Evolutionary conservation across 2,329 filamentous ascomycete species (phyloP), one percentile per base, ranked within the genome.

Genomic region (Colletotrichum plurivorum): DNA sequence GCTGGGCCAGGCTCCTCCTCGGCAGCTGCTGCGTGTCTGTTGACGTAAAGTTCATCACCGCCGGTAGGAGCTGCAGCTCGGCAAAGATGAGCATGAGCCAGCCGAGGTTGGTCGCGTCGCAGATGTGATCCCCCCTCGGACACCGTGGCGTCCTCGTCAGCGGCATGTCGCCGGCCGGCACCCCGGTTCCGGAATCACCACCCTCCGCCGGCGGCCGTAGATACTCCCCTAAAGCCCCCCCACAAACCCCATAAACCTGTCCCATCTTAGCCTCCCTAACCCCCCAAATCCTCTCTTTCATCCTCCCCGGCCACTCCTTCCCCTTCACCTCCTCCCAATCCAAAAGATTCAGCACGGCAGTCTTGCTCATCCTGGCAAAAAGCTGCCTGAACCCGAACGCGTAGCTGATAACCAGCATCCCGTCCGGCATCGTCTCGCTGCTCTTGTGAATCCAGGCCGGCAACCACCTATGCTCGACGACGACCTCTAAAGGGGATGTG

Each of bases 21-120:
- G 78, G 77, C 9, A 78, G 74, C 36, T 75, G 73, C 46, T 63
- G 0, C 69, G 68, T 20, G 43, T 25, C 45, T 51, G 48, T n/a
- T 66, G 57, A 2, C 71, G 51, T 6, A 79, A 60, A 0, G 73
- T 78, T 76, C 73, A 85, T 74, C 5, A 86, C 76, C 5, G 78
- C 79, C 3, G 80, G 76, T 2, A 87, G 72, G 1, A 87, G 75
- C 49, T 80, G 79, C 60, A 87, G 76, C 71, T 87, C 84, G 58
- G 83, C 83, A 61, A 83, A 84, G 0, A 83, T 76, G n/a, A 87
- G 78, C 82, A 88, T 85, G 41, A 87, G 73, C 85, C 85, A 88
- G 3, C 86, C 86, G 0, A 88, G 77, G 61, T 86, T 87, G 0
- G 82, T 81, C 0, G 85, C 84, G 70, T 88, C 87, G 63, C 86